Evolutionary conservation across 2,329 filamentous ascomycete species (phyloP).

Genomic region (Bisporella sp.): DNA sequence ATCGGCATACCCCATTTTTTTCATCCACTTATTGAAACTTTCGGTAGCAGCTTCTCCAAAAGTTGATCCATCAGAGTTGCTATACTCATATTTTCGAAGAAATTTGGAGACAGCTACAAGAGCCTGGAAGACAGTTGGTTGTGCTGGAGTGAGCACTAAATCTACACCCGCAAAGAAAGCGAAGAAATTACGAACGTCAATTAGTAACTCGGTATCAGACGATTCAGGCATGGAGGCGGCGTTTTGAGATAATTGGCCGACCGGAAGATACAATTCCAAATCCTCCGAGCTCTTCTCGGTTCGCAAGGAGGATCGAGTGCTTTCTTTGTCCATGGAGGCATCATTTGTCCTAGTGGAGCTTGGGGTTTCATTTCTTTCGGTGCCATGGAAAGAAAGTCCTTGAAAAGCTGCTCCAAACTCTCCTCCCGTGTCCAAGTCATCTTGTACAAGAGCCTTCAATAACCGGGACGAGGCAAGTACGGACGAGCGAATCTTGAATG

Average conservation of each 20-base stretch:
- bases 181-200: conserved; percentile 58
- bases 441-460: conserved; percentile 9
- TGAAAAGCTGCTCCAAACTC: neutral
- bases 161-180: conserved; percentile 59
- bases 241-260: conserved; percentile 10
- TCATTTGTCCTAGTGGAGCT: neutral
- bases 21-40: conserved; percentile 68
- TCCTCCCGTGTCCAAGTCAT: neutral
- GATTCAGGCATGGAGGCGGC: conserved; percentile 28
- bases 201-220: conserved; percentile 44
- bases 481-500: conserved; percentile 52
- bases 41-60: conserved; percentile 54
- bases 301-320: neutral
- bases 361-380: conserved; percentile 29
- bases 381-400: neutral
- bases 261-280: conserved; percentile 46
- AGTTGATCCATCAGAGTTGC: conserved; percentile 46
- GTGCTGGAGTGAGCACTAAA: conserved; percentile 48
- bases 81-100: conserved; percentile 51
- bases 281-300: conserved; percentile 28
- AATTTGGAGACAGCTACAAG: conserved; percentile 47
- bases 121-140: conserved; percentile 45
- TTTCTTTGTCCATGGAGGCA: conserved; percentile 6
- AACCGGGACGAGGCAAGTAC: conserved; percentile 42
- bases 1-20: conserved; percentile 71